Evolutionary conservation across 768 basidiomycete species (phyloP), one percentile per base, ranked within the genome.

Genomic region (Jaapia argillacea): DNA sequence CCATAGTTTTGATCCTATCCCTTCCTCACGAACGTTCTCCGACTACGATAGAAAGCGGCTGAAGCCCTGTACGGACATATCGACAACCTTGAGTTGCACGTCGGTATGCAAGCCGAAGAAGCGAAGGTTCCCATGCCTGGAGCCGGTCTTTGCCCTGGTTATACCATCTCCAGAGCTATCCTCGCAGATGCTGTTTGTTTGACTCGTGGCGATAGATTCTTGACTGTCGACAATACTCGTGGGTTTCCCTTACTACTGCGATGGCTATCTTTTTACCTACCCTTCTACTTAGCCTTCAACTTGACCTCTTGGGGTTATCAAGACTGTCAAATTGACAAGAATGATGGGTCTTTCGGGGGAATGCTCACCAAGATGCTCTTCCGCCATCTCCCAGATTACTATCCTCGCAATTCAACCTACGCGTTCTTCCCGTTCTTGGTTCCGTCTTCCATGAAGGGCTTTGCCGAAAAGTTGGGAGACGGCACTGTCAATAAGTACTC

Each of bases 161-260:
- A 79, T 63, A 89, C 88, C 4, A 81, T 86, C 49, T 85, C 85
- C 5, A 71, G 88, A 36, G 83, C 85, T n/a, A 90, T 92, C 49
- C 67, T 92, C 12, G 70, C 79, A 7, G 85, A 88, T 55, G 86
- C 85, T 2, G 79, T 88, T 26, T 77, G 71, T 48, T 66, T 90
- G 45, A 76, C 74, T 24, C 75, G 87, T 24, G 86, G 88, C 5
- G 88, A 91, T 56, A 75, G 83, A 4, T 89, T 84, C 64, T 61
- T 85, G 49, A 88, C 87, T 1, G 69, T 71, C 6, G 85, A 88
- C 35, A 79, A 78, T 53, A 89, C 84, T 5, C 84, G 85, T 84
- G 50, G 18, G 82, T 31, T 4, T 25, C 14, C 24, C 2, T 26
- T n/a, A 41, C n/a, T n/a, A n/a, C n/a, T n/a, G n/a, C n/a, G n/a